Base-by-base conservation (phyloP, 305 asterid genomes). In the Ilex paraguariensis region DNA sequence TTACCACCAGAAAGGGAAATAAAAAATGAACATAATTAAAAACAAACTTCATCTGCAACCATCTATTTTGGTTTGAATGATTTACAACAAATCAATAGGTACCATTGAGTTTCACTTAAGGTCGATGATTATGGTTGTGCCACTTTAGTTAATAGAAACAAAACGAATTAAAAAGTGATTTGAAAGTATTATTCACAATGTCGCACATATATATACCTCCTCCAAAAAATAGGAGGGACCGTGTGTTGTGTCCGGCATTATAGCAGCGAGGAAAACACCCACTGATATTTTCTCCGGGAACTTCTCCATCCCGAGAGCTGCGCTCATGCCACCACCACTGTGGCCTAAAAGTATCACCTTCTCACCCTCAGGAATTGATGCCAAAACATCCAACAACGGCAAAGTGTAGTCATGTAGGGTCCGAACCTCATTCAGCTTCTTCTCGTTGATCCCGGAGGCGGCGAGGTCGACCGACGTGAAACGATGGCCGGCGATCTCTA, bases 291-390 rank as follows among this genome's bases (percentile, higher is more conserved):
- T 88, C 33, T 79, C 13, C 0, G 92, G 86, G 50, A 65, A 81
- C 58, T 61, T 73, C 2, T 86, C 91, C 88, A 86, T 82, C 6
- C 82, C 88, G 59, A 79, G 71, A 14, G 73, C 77, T 16, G 82
- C 15, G 55, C 63, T 75, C 67, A 86, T 0, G 14, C 96, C 96
- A 11, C 95, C 96, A 10, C 84, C 76, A n/a, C 92, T 84, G 61
- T 88, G 95, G 3, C 95, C 95, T 8, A 84, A 75, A 32, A 86
- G 36, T 57, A 80, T 51, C 21, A 77, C 84, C 75, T 81, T 84
- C 64, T 84, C 86, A 32, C 69, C 72, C 48, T 66, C 78, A 0
- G 85, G 87, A 0, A 84, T 63, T 0, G 84, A 45, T 1, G 73
- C 86, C 77, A 84, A 17, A 16, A 59, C 78, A 64, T 84, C 86